Evolutionary conservation across 768 basidiomycete genomes (phyloP).

Genomic region (Lactarius tabidus): DNA sequence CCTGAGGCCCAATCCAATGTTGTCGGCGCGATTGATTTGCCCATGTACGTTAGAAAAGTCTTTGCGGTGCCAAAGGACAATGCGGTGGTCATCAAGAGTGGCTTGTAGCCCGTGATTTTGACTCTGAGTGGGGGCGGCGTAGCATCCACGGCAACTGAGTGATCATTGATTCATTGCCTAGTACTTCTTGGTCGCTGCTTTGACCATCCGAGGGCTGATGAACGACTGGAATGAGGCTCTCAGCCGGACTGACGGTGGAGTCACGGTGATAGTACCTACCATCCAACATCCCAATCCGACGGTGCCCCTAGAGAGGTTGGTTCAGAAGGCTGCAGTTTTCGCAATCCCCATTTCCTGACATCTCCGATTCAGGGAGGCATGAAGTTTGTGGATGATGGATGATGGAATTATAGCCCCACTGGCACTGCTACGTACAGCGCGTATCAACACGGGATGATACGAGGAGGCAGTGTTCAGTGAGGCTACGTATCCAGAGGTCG

Average conservation of each 20-base stretch:
- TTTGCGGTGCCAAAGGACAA: not conserved
- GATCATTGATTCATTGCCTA: not conserved
- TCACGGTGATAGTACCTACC: not conserved
- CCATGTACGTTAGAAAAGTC: conserved; percentile 8
- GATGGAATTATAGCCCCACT: no score
- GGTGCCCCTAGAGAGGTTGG: no score
- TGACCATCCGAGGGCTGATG: no score
- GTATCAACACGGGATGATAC: no score
- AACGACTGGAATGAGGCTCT: not conserved
- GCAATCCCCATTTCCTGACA: not conserved
- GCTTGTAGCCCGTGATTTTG: conserved; percentile 8
- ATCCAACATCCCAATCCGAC: no score
- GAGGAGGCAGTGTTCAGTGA: no score
- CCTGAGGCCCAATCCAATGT: conserved; percentile 12
- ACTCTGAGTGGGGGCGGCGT: not conserved
- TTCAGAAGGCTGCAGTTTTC: no score
- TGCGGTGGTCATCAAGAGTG: not conserved
- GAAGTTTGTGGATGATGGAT: no score
- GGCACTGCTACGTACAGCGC: no score
- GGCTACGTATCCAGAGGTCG: not conserved
- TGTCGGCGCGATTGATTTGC: not conserved
- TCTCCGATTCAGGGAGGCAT: no score
- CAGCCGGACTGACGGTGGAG: not conserved
- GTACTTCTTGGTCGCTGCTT: not conserved
- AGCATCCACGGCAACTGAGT: not conserved